Evolutionary conservation across 345 rosid genomes (phyloP), one percentile per base, ranked within the genome.

Genomic region (Boechera stricta): DNA sequence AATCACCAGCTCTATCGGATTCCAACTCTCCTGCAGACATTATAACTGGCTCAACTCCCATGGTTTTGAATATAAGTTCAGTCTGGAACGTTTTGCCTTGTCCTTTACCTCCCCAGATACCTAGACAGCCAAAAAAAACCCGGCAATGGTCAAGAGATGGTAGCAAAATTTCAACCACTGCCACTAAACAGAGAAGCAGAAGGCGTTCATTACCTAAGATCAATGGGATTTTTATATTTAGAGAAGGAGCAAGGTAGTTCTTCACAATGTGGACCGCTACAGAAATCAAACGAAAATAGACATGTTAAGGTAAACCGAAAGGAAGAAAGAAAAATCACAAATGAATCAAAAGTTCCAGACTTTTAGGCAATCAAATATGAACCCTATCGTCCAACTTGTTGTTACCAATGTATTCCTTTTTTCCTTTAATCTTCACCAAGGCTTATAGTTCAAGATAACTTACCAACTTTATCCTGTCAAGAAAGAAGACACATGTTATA

Each of bases 31-130:
- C 98, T 24, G 95, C 97, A 64, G 97, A 91, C 96, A 94, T 91
- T 49, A 94, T 89, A 39, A 94, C 93, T 21, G 97, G 96, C 80
- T 90, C 98, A 67, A 94, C 76, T 74, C 95, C 97, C 97, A 91
- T 83, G 55, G 93, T 84, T 78, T 86, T 94, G 82, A 94, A 94
- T 76, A 94, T 85, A 67, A 94, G 90, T 79, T 94, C 98, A 3
- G 98, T 91, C 85, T 94, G 97, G 83, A 94, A 91, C 62, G 98
- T 86, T 81, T 94, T 91, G 54, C 98, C 98, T 82, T 94, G 97
- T 31, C 98, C 98, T 83, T 94, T 94, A 74, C 98, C 98, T 83
- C 98, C 98, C 98, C 97, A 94, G 6, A 91, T 86, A 79, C 98
- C 98, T 94, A 66, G 2, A 1, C 15, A 53, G 71, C 28, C 67